These are phyloP conservation scores for Exophiala spinifera DNA, from an alignment of 2,329 filamentous ascomycete genomes.

Conservation along the genomic window DNA sequence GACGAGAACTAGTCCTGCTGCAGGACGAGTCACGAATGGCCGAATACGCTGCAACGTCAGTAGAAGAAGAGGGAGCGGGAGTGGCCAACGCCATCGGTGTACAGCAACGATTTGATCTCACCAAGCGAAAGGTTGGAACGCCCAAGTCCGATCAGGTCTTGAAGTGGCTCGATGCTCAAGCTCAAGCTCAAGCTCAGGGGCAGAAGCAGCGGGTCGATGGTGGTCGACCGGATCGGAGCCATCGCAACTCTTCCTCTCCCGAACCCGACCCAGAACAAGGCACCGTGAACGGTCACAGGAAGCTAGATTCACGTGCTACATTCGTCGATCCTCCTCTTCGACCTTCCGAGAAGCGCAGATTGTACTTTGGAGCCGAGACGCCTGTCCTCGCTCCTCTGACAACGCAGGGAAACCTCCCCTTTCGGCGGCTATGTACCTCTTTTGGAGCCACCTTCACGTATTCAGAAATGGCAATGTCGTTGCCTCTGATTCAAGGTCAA, in stretches of 20 bases:
- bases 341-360: constrained; percentile 85
- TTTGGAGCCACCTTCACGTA: constrained; percentile 91
- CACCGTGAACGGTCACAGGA: constrained; percentile 43
- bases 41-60: constrained; percentile 10
- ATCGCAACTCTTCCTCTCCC: constrained; percentile 28
- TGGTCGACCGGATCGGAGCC: constrained; percentile 18
- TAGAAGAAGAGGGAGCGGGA: constrained; percentile 51
- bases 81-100: constrained; percentile 72
- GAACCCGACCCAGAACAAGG: constrained; percentile 41
- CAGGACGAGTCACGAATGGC: constrained; percentile 44
- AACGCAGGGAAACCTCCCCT: constrained; percentile 94
- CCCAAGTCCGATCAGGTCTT: constrained; percentile 73
- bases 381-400: constrained; percentile 91
- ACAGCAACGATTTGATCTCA: constrained; percentile 69
- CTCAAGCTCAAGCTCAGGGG: constrained; percentile 50
- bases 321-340: constrained; percentile 84
- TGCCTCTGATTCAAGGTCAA: constrained; percentile 83
- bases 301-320: constrained; percentile 70
- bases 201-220: constrained; percentile 46
- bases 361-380: constrained; percentile 94
- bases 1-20: constrained; percentile 73
- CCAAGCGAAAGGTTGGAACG: constrained; percentile 67
- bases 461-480: constrained; percentile 95
- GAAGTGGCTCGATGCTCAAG: constrained; percentile 71
- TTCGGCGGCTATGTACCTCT: constrained; percentile 82